Evolutionary conservation across 306 rosid species (phyloP).

Genomic region (Cicer pinnatifidum): DNA sequence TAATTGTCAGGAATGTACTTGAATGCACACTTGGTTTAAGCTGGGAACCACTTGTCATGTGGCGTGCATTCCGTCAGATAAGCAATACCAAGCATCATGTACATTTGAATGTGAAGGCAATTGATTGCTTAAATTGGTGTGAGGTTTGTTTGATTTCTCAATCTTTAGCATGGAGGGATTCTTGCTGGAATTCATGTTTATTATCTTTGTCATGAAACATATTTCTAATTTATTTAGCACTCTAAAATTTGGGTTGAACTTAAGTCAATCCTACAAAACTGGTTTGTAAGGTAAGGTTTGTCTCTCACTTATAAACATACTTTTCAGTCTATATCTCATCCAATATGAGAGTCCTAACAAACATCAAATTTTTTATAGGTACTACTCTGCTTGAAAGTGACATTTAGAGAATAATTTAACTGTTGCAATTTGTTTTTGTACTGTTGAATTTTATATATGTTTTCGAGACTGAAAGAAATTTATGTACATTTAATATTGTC

Average conservation of each 20-base stretch:
- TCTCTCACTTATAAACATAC: background rate
- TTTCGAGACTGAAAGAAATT: background rate
- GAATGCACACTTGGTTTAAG: conserved; percentile 76
- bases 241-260: background rate
- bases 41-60: conserved; percentile 96
- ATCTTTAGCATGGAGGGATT: background rate
- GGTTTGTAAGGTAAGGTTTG: background rate
- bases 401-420: background rate
- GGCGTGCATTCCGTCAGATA: conserved; percentile 86
- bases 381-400: background rate
- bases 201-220: background rate
- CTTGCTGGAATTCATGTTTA: background rate
- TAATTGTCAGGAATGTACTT: conserved; percentile 77
- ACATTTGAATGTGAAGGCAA: conserved; percentile 65
- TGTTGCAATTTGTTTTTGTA: background rate
- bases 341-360: background rate
- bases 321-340: background rate
- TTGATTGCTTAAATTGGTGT: conserved; percentile 90
- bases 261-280: background rate
- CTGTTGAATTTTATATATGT: background rate
- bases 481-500: background rate
- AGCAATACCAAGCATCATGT: conserved; percentile 36
- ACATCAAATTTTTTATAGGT: conserved; percentile 6
- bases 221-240: background rate
- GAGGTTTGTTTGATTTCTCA: conserved; percentile 63